A percentile compares a stretch with the other conserved stretches of the same genome.
These are phyloP conservation scores for Sphagnum fallax DNA, from an alignment of 228 moss, liverwort and hornwort genomes.

Conservation along the genomic window DNA sequence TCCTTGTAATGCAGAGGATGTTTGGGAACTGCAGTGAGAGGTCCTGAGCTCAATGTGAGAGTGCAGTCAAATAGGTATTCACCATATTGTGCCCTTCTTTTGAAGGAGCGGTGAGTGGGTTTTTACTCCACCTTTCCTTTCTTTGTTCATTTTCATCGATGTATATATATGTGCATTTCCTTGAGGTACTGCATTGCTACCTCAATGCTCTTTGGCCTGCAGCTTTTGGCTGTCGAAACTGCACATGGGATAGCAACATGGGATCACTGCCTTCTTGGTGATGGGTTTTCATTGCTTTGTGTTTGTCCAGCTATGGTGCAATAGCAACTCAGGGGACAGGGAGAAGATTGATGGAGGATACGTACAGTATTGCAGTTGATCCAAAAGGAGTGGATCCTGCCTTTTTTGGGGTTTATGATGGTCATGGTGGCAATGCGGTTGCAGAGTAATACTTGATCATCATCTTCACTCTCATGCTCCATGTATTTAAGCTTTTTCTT, in stretches of 20 bases:
- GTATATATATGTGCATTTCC: background rate
- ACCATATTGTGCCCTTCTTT: conserved; percentile 48
- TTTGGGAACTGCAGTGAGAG: conserved; percentile 35
- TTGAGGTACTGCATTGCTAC: background rate
- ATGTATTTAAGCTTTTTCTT: background rate
- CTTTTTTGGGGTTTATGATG: conserved; percentile 92
- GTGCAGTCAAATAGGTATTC: conserved; percentile 13
- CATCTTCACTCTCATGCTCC: background rate
- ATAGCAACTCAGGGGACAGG: conserved; percentile 67
- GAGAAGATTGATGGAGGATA: conserved; percentile 71
- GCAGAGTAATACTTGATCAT: conserved; percentile 48
- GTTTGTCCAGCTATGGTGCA: conserved; percentile 52
- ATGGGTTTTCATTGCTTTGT: background rate
- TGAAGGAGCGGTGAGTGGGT: conserved; percentile 57
- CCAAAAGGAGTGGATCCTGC: conserved; percentile 59
- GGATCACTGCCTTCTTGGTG: background rate
- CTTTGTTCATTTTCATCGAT: background rate
- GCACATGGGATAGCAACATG: background rate
- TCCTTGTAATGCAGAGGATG: conserved; percentile 43
- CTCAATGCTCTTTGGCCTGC: background rate
- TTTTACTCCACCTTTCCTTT: background rate
- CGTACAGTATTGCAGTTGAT: conserved; percentile 58
- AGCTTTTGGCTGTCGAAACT: background rate
- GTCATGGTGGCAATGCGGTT: conserved; percentile 88
- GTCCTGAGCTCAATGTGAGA: conserved; percentile 12